These are phyloP conservation scores for Vigna radiata DNA, from an alignment of 306 rosid genomes.

Conservation along the genomic window DNA sequence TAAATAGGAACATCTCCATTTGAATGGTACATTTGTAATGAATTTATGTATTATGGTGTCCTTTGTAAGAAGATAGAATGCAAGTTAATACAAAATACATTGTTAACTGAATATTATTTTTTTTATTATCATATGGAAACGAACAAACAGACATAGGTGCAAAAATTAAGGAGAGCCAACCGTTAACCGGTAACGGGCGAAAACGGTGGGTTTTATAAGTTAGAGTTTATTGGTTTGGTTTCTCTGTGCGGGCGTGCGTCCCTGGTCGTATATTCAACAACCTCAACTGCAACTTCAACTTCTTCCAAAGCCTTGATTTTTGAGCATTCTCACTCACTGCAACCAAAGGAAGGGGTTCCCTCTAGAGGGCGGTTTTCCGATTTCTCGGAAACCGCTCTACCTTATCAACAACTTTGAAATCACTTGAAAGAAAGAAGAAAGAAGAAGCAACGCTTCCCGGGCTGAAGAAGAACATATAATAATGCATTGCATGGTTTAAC, in stretches of 20 bases:
- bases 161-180: conserved; percentile 37
- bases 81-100: too few relatives aligned
- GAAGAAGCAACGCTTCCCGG: too few relatives aligned
- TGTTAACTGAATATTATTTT: too few relatives aligned
- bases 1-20: too few relatives aligned
- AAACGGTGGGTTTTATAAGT: conserved; percentile 9
- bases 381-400: conserved; percentile 57
- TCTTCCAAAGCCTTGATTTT: background rate
- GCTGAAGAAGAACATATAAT: too few relatives aligned
- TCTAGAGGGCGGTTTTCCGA: conserved; percentile 62
- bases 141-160: background rate
- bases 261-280: background rate
- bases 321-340: background rate
- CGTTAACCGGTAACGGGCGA: conserved; percentile 1
- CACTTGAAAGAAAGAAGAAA: too few relatives aligned
- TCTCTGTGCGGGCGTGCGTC: background rate
- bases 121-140: background rate
- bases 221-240: background rate
- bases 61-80: too few relatives aligned
- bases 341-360: background rate
- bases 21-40: too few relatives aligned
- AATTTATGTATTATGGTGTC: too few relatives aligned
- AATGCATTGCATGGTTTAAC: too few relatives aligned
- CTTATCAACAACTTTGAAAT: background rate
- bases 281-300: background rate